phyloP scores from a whole-genome alignment of 257 asterid genomes.

The Oldenlandia corymbosa region DNA sequence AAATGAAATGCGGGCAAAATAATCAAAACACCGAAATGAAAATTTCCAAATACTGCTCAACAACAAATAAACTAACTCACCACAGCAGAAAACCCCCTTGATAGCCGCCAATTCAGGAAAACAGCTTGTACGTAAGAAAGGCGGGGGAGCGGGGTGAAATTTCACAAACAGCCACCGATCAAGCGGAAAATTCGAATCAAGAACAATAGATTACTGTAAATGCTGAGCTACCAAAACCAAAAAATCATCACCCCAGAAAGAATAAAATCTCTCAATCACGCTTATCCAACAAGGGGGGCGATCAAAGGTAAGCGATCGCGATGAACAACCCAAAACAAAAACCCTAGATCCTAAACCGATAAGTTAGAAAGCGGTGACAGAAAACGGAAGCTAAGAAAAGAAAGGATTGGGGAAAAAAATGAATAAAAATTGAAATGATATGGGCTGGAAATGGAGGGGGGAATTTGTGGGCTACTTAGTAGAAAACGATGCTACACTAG shows the following conservation, averaged over 20 bases:
- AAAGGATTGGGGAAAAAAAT: not conserved
- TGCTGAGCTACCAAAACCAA: not conserved
- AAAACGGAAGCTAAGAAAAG: not conserved
- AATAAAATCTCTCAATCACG: not conserved
- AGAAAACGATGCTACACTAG: too few relatives aligned
- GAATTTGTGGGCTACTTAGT: not conserved
- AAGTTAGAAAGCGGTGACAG: too few relatives aligned
- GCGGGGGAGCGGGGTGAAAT: not conserved
- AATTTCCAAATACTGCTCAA: not conserved
- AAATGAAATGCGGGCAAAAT: not conserved
- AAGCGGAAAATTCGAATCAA: not conserved
- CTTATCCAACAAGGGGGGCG: conserved; percentile 6
- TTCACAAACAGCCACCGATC: not conserved
- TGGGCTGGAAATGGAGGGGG: not conserved
- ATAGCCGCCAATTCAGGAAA: conserved; percentile 2
- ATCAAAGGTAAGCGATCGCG: not conserved
- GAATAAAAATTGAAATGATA: not conserved
- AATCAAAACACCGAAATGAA: not conserved
- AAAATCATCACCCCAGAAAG: not conserved
- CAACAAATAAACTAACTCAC: not conserved
- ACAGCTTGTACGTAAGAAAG: not conserved
- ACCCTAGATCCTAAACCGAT: conserved; percentile 19
- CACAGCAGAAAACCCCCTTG: not conserved
- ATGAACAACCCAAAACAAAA: not conserved
- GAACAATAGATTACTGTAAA: not conserved